Evolutionary conservation across 257 asterid species (phyloP).

Genomic region (Henckelia pumila): DNA sequence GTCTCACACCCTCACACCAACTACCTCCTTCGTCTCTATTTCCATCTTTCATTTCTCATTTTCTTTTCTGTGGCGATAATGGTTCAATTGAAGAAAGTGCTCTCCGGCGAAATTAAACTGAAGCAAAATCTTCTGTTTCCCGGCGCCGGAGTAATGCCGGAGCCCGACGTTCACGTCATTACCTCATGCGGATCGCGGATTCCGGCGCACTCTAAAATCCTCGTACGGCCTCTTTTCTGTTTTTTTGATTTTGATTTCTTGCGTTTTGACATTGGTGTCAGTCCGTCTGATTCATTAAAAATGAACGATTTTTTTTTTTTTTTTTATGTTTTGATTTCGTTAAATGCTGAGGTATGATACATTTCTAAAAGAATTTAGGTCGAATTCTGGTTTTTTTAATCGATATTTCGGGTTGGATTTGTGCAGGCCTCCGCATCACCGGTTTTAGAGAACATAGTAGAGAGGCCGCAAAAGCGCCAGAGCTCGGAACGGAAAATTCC

Average conservation of each 20-base stretch:
- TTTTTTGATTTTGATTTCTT: neutral
- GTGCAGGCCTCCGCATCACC: conserved; percentile 77
- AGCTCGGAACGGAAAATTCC: conserved; percentile 49
- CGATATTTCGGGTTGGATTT: neutral
- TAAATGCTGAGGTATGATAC: neutral
- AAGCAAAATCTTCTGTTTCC: conserved; percentile 21
- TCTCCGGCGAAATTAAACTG: conserved; percentile 25
- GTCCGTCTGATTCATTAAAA: neutral
- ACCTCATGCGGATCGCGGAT: conserved; percentile 63
- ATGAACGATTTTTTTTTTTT: too few relatives aligned
- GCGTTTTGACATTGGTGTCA: neutral
- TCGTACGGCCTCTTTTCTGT: conserved; percentile 47
- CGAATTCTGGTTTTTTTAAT: neutral
- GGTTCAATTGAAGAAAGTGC: conserved; percentile 28
- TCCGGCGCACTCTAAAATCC: conserved; percentile 63
- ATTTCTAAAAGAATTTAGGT: neutral
- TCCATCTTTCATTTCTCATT: neutral
- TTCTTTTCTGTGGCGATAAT: neutral
- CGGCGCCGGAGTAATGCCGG: conserved; percentile 44
- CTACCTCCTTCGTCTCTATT: too few relatives aligned
- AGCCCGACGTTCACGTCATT: conserved; percentile 49
- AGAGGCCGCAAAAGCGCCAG: conserved; percentile 56
- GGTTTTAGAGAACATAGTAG: conserved; percentile 74
- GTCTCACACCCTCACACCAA: neutral
- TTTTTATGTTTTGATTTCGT: neutral